phyloP scores from a whole-genome alignment of 2,329 filamentous ascomycete species.

The Ceratocystis cubensis region DNA sequence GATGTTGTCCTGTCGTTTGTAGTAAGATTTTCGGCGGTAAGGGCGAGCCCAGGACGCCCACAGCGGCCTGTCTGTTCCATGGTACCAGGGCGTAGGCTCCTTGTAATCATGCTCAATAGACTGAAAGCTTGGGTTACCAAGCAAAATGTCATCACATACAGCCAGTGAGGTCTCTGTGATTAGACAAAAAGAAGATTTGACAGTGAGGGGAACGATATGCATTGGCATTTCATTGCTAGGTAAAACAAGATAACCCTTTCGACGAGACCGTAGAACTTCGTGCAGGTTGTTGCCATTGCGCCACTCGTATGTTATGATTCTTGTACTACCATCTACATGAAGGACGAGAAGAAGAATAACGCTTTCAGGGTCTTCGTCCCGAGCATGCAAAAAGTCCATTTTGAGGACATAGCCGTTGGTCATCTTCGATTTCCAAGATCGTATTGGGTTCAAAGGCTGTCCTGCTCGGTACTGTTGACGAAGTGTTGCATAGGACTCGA shows the following conservation, averaged over 20 bases:
- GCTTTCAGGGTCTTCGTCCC: conserved; percentile 54
- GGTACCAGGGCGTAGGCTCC: conserved; percentile 34
- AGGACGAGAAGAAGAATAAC: conserved; percentile 64
- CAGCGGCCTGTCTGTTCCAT: conserved; percentile 40
- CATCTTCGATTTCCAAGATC: conserved; percentile 31
- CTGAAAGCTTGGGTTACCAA: conserved; percentile 38
- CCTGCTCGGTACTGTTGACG: conserved; percentile 36
- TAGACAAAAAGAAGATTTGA: conserved; percentile 57
- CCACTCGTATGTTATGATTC: conserved; percentile 51
- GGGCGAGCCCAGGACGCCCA: conserved; percentile 83
- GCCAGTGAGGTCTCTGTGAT: conserved; percentile 49
- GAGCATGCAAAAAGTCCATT: conserved; percentile 73
- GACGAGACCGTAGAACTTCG: conserved; percentile 32
- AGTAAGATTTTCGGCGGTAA: conserved; percentile 50
- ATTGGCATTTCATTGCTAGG: conserved; percentile 44
- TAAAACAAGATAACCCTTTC: conserved; percentile 39
- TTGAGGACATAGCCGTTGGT: conserved; percentile 67
- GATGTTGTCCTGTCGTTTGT: conserved; percentile 58
- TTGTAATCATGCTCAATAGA: conserved; percentile 33
- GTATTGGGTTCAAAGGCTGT: conserved; percentile 47
- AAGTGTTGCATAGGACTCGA: conserved; percentile 45
- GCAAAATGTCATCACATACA: conserved; percentile 43
- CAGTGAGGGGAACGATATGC: conserved; percentile 58
- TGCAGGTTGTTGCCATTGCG: conserved; percentile 38
- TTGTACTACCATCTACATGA: conserved; percentile 36